Base-by-base conservation (phyloP, 2,329 filamentous ascomycete genomes). In the Botrytis byssoidea region DNA sequence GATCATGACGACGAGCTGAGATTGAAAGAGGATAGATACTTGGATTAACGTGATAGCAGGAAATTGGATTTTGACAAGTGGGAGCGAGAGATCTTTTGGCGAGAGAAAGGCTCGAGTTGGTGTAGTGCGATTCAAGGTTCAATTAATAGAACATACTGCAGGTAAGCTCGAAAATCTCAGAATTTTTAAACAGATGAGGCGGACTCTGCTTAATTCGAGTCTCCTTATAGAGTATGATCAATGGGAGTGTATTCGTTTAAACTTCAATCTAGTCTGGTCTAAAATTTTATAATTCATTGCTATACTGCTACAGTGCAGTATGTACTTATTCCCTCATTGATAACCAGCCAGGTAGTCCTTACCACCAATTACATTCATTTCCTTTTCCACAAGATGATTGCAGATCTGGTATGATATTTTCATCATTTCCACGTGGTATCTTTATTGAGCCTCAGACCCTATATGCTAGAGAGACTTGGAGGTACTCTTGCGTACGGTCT, bases 381-480 rank as follows among this genome's bases (percentile, higher is more conserved):
- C 25, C 16, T n/a, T 29, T 42, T 32, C 40, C 25, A 44, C 16
- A 44, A n/a, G 61, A 63, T n/a, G 12, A 63, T 42, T 63, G 60
- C 5, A 63, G 60, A 40, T n/a, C 35, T 40, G 37, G 1, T 25
- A 44, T 20, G 14, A 40, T 6, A 64, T 44, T 9, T 42, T 37
- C 37, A 42, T 64, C 37, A 44, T 44, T 64, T 64, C 22, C 61
- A 42, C 61, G 61, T 64, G 61, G 61, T 64, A 64, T 64, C 61
- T 44, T 57, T 42, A 42, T 64, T 40, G 29, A 25, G 25, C 25
- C n/a, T 18, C 61, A 32, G 44, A 29, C 16, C 37, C 61, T 25
- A 20, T 29, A 22, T 64, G 37, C 37, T 42, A 20, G 22, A 37
- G 37, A 64, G 61, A 64, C 37, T 29, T 25, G 40, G 44, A 44